phyloP scores from a whole-genome alignment of 2,329 filamentous ascomycete species.

The Aspergillus sojae region DNA sequence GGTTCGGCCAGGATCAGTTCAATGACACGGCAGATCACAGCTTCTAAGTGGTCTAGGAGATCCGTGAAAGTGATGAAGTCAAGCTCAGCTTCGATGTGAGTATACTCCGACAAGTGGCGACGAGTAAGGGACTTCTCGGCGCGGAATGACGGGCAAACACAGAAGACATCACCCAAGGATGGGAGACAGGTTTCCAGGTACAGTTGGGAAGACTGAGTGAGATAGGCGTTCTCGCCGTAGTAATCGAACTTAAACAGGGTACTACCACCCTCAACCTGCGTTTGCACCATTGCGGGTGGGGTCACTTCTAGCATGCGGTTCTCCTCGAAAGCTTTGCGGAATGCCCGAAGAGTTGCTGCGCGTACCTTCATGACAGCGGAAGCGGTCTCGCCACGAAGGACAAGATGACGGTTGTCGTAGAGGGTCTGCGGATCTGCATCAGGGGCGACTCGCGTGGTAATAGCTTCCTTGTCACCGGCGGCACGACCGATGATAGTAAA shows the following conservation, averaged over 20 bases:
- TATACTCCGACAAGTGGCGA: constrained; percentile 93
- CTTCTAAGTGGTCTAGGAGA: constrained; percentile 82
- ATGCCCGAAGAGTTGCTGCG: constrained; percentile 77
- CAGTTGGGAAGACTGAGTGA: constrained; percentile 95
- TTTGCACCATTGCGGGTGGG: constrained; percentile 90
- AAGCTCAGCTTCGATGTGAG: constrained; percentile 92
- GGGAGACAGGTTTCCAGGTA: constrained; percentile 96
- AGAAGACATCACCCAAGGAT: constrained; percentile 92
- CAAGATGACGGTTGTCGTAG: constrained; percentile 80
- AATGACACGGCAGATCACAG: constrained; percentile 83
- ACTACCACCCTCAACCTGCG: constrained; percentile 88
- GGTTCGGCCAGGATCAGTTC: constrained; percentile 75
- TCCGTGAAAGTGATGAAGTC: constrained; percentile 95
- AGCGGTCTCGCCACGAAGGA: constrained; percentile 79
- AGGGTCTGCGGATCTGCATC: constrained; percentile 72
- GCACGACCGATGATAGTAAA: constrained; percentile 79
- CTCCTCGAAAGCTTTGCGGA: constrained; percentile 77
- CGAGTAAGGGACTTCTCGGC: constrained; percentile 95
- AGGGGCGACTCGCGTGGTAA: constrained; percentile 77
- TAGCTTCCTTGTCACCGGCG: constrained; percentile 84
- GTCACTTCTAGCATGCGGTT: constrained; percentile 78
- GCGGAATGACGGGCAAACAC: constrained; percentile 97
- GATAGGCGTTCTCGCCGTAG: constrained; percentile 86
- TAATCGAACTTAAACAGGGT: constrained; percentile 89
- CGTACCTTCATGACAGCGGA: constrained; percentile 88